Percentiles rank a stretch among this genome's conserved stretches.
phyloP scores from a whole-genome alignment of 2,329 filamentous ascomycete genomes.

The Ilyonectria sp. region DNA sequence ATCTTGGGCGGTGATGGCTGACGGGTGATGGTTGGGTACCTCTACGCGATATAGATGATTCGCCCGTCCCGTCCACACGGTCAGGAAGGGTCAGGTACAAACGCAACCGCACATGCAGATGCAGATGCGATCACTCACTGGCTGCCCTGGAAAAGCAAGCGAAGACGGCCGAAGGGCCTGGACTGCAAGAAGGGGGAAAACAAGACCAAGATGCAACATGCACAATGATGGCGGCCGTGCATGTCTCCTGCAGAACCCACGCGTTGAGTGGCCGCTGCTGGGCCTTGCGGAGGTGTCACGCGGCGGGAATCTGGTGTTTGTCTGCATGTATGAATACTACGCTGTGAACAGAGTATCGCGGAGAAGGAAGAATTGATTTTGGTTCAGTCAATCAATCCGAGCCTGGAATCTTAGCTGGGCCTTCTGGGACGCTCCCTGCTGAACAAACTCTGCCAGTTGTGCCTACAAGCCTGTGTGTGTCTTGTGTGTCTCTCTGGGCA shows the following conservation, averaged over 20 bases:
- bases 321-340: not conserved
- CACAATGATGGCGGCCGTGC: conserved; percentile 25
- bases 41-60: not conserved
- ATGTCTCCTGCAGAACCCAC: conserved; percentile 8
- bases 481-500: conserved; percentile 22
- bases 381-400: no score
- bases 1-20: not conserved
- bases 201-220: conserved; percentile 7
- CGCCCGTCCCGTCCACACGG: not conserved
- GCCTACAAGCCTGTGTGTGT: conserved; percentile 1
- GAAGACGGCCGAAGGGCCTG: not conserved
- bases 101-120: conserved; percentile 27
- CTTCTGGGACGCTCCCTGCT: no score
- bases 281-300: not conserved
- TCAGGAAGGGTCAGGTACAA: conserved; percentile 20
- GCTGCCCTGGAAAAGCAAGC: not conserved
- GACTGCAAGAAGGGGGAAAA: not conserved
- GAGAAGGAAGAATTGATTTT: no score
- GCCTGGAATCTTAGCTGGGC: no score
- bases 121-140: conserved; percentile 18
- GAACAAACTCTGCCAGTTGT: no score
- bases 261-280: not conserved
- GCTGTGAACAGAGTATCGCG: not conserved
- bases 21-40: not conserved
- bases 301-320: not conserved